A percentile compares a stretch with the other conserved stretches of the same genome.
These are phyloP conservation scores for Fusarium sp. DNA, from an alignment of 2,329 filamentous ascomycete genomes.

Conservation along the genomic window DNA sequence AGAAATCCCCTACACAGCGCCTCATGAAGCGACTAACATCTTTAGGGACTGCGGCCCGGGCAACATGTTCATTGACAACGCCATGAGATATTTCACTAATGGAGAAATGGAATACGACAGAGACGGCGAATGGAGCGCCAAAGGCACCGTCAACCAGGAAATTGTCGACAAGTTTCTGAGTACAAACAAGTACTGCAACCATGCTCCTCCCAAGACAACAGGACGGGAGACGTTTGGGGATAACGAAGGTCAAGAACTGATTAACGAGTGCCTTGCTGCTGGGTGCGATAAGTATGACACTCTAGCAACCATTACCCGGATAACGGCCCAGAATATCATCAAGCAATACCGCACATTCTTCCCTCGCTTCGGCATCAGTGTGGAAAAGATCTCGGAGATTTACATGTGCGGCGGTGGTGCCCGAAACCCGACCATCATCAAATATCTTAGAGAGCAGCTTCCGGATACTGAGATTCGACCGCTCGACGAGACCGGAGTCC, in stretches of 20 bases:
- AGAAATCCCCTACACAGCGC: background rate
- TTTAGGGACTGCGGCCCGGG: conserved; percentile 51
- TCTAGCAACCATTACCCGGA: conserved; percentile 66
- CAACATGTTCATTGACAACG: conserved; percentile 66
- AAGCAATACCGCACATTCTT: conserved; percentile 29
- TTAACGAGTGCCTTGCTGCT: conserved; percentile 53
- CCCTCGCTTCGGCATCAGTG: conserved; percentile 1
- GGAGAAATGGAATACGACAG: conserved; percentile 61
- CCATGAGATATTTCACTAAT: conserved; percentile 62
- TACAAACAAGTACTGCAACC: conserved; percentile 59
- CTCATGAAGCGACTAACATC: background rate
- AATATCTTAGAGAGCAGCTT: conserved; percentile 4
- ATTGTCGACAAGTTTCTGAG: conserved; percentile 42
- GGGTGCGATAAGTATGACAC: conserved; percentile 55
- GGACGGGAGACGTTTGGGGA: conserved; percentile 68
- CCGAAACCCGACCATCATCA: conserved; percentile 7
- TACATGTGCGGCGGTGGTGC: conserved; percentile 13
- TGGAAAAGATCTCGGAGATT: background rate
- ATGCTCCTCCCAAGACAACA: conserved; percentile 64
- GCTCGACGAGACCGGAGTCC: conserved; percentile 65
- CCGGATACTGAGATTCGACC: conserved; percentile 54
- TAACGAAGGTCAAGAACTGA: conserved; percentile 61
- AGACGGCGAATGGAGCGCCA: conserved; percentile 60
- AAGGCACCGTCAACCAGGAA: conserved; percentile 58
- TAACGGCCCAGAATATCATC: conserved; percentile 68